Conservation (phyloP, 768 basidiomycete species). For the Trametopsis cervina region DNA sequence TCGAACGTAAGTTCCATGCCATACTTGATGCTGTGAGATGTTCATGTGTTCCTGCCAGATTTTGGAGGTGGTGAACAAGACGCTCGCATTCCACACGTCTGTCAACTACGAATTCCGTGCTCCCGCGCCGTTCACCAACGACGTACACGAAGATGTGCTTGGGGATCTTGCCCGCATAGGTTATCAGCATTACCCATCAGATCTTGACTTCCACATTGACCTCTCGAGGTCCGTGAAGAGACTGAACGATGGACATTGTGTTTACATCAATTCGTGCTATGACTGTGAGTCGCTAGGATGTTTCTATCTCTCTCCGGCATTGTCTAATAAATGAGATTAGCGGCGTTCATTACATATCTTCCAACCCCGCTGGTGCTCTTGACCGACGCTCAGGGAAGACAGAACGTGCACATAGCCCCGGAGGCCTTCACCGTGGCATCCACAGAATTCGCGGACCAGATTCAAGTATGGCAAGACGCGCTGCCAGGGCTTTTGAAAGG, state of each 20-base stretch:
- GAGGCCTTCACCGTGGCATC: conserved; percentile 45
- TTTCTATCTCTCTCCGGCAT: too few relatives aligned
- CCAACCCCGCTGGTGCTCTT: conserved; percentile 43
- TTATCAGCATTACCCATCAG: conserved; percentile 36
- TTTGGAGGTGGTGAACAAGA: conserved; percentile 51
- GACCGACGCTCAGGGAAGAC: conserved; percentile 36
- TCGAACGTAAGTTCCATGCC: conserved; percentile 36
- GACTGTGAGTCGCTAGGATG: too few relatives aligned
- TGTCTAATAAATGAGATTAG: conserved; percentile 13
- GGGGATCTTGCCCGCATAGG: conserved; percentile 43
- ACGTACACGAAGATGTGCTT: conserved; percentile 51
- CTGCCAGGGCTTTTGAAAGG: conserved; percentile 40
- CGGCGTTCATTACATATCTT: conserved; percentile 31
- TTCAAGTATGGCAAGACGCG: conserved; percentile 48
- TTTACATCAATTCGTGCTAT: conserved; percentile 49
- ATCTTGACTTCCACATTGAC: conserved; percentile 51
- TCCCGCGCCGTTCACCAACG: conserved; percentile 42
- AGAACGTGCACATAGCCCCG: conserved; percentile 46
- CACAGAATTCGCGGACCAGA: conserved; percentile 41
- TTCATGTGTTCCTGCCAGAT: conserved; percentile 27
- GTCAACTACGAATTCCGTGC: conserved; percentile 53
- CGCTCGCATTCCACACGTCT: conserved; percentile 54
- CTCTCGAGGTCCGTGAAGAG: conserved; percentile 46
- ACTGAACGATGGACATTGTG: conserved; percentile 53
- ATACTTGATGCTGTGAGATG: not conserved